Evolutionary conservation across 768 basidiomycete genomes (phyloP).

Genomic region (Cystofilobasidium macerans): DNA sequence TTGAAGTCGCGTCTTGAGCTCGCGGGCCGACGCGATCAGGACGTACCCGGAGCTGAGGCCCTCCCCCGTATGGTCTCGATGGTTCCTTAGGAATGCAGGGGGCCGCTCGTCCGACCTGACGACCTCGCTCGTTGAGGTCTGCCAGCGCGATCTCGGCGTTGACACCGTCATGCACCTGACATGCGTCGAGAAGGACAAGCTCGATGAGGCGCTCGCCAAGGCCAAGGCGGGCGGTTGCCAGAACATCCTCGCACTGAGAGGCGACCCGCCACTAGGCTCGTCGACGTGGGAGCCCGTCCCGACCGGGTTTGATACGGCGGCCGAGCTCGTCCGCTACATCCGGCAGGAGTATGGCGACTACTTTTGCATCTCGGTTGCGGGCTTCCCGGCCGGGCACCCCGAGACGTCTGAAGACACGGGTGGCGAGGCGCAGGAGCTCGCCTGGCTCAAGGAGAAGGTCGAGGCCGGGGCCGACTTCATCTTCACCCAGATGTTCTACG

Average conservation of each 20-base stretch:
- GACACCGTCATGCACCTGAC: constrained; percentile 99
- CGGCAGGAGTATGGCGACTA: constrained; percentile 72
- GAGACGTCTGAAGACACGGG: constrained; percentile 44
- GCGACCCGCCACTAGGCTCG: constrained; percentile 79
- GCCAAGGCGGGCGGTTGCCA: constrained; percentile 80
- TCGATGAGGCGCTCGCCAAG: constrained; percentile 85
- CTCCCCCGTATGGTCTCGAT: constrained; percentile 4
- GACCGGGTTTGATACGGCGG: constrained; percentile 77
- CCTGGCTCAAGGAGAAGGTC: constrained; percentile 78
- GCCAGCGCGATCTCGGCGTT: constrained; percentile 80
- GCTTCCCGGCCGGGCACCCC: constrained; percentile 75
- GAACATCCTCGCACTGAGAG: constrained; percentile 84
- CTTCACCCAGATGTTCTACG: constrained; percentile 96
- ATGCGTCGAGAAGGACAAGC: constrained; percentile 89
- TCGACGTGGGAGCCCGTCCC: constrained; percentile 87
- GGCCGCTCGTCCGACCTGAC: constrained; percentile 91
- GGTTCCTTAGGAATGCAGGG: constrained; percentile 73
- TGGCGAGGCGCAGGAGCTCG: constrained; percentile 58
- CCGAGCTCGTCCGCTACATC: constrained; percentile 85
- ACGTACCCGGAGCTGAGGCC: no score
- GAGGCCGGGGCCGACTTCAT: constrained; percentile 85
- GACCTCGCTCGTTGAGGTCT: constrained; percentile 84
- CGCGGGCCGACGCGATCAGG: no score
- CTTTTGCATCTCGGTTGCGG: constrained; percentile 88
- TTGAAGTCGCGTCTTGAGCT: neutral